Evolutionary conservation across 495 filamentous ascomycete species (phyloP), one percentile per base, ranked within the genome.

Genomic region (Umbilicaria muhlenbergii): DNA sequence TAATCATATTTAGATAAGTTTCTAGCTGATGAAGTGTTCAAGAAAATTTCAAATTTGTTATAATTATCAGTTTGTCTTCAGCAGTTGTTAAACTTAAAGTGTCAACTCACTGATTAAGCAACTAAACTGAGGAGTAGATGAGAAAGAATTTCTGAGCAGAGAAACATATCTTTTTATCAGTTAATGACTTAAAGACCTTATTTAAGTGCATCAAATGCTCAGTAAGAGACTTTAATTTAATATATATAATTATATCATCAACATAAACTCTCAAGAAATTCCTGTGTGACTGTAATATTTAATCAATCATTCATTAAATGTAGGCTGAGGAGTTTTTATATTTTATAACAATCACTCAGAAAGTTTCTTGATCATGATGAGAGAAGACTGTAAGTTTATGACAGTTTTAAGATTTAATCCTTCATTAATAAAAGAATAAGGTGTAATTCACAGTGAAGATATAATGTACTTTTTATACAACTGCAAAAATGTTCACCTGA

Each of bases 201-300:
- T 21, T 5, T 2, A 21, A 5, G 5, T 21, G 19, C 2, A 2
- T 5, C 5, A 21, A 21, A 5, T 21, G 19, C 2, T 21, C 5
- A n/a, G n/a, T n/a, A n/a, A n/a, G n/a, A n/a, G n/a, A n/a, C 2
- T 21, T 21, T 5, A 21, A 5, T 2, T 21, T 21, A 5, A 21
- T 21, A 5, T 8, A 47, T 4, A 38, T 43, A 38, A 43, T 31
- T 19, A 48, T 38, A 43, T 38, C 34, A 38, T 48, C 17, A 11
- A 43, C 19, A 39, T 31, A 43, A 4, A 15, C 40, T 32, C 38
- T 21, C 0, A 14, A 7, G 43, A 48, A 43, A 10, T 14, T 13
- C 12, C 17, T 14, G 6, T 32, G 18, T 33, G 0, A 11, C 11
- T 11, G 1, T 32, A 42, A 1, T 0, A 42, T 28, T 17, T 2